Evolutionary conservation across 2,329 filamentous ascomycete species (phyloP).

Genomic region (Exophiala mesophila): DNA sequence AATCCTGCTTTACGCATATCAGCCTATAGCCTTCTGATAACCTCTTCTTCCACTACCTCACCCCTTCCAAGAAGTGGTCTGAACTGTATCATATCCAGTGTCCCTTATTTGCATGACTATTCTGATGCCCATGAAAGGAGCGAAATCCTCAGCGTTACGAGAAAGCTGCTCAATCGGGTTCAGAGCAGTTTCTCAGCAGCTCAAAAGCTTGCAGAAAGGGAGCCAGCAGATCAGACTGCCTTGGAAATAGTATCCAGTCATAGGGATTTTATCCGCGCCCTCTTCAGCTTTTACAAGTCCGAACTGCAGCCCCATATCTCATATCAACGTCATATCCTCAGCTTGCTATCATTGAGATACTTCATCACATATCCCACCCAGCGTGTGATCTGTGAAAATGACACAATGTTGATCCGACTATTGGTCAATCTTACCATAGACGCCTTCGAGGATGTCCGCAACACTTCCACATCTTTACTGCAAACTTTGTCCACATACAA

Average conservation of each 20-base stretch:
- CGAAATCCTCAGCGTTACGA: slow-evolving; percentile 68
- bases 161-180: slow-evolving; percentile 51
- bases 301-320: slow-evolving; percentile 78
- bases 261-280: slow-evolving; percentile 9
- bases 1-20: slow-evolving; percentile 66
- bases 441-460: slow-evolving; percentile 87
- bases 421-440: slow-evolving; percentile 78
- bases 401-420: slow-evolving; percentile 43
- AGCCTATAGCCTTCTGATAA: slow-evolving; percentile 74
- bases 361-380: slow-evolving; percentile 33
- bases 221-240: neutral
- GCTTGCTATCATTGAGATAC: slow-evolving; percentile 65
- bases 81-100: slow-evolving; percentile 56
- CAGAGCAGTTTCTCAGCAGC: slow-evolving; percentile 6
- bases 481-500: slow-evolving; percentile 12
- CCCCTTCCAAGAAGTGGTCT: slow-evolving; percentile 64
- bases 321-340: slow-evolving; percentile 83
- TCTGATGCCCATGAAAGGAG: slow-evolving; percentile 81
- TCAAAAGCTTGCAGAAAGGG: slow-evolving; percentile 2
- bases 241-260: slow-evolving; percentile 9
- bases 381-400: slow-evolving; percentile 20
- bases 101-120: slow-evolving; percentile 73
- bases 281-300: slow-evolving; percentile 33
- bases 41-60: slow-evolving; percentile 68
- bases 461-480: slow-evolving; percentile 45